Conservation (phyloP, 2,329 filamentous ascomycete species). For the Pseudopithomyces maydicus region DNA sequence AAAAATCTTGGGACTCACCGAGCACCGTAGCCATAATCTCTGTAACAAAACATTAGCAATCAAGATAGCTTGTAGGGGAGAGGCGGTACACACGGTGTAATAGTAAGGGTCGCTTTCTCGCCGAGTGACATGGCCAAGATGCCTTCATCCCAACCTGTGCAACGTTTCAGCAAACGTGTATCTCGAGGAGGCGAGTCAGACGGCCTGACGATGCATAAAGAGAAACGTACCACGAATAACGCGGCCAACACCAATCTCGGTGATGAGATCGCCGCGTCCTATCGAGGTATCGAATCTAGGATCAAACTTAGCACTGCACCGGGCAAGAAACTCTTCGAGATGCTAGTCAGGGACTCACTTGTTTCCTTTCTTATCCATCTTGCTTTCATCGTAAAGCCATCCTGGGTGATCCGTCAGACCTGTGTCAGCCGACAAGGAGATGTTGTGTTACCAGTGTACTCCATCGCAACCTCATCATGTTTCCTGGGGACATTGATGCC, state of each 20-base stretch:
- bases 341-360: conserved; percentile 62
- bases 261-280: conserved; percentile 76
- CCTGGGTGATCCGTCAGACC: conserved; percentile 46
- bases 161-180: conserved; percentile 23
- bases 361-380: conserved; percentile 67
- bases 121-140: conserved; percentile 84
- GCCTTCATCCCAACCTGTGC: conserved; percentile 65
- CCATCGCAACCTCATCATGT: conserved; percentile 80
- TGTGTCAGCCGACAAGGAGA: not conserved
- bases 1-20: conserved; percentile 36
- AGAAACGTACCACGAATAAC: conserved; percentile 78
- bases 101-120: conserved; percentile 85
- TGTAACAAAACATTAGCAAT: conserved; percentile 26
- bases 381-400: conserved; percentile 72
- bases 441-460: conserved; percentile 70
- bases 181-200: not conserved
- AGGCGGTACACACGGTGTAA: conserved; percentile 66
- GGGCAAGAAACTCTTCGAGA: conserved; percentile 1
- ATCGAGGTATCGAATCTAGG: conserved; percentile 87
- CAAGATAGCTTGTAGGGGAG: not conserved
- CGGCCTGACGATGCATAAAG: conserved; percentile 7
- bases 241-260: conserved; percentile 77
- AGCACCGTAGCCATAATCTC: conserved; percentile 45
- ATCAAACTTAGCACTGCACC: conserved; percentile 17
- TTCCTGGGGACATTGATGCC: conserved; percentile 62